phyloP scores from a whole-genome alignment of 2,329 filamentous ascomycete genomes.

The Mollisiaceae sp. region DNA sequence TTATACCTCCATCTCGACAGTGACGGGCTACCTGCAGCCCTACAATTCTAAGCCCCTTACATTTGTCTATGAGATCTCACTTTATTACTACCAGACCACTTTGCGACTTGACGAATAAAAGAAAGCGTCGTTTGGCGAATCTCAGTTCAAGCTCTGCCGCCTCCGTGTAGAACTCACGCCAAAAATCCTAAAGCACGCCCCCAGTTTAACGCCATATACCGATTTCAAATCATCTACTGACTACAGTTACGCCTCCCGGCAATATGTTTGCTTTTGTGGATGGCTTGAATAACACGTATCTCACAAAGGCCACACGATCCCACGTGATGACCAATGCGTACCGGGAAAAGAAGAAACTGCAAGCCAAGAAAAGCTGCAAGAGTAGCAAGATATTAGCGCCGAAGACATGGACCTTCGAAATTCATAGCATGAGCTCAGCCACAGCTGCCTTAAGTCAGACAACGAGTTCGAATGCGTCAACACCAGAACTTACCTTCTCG shows the following conservation, averaged over 20 bases:
- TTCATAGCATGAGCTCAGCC: not conserved
- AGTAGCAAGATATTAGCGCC: not conserved
- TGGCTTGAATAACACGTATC: slow-evolving; percentile 9
- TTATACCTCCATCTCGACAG: not conserved
- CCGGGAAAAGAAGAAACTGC: slow-evolving; percentile 9
- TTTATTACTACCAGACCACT: not conserved
- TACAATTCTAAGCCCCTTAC: not conserved
- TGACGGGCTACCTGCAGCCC: not conserved
- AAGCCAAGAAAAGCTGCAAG: not conserved
- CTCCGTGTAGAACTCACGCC: not conserved
- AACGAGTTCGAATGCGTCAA: not conserved
- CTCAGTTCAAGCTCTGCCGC: not conserved
- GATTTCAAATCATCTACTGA: not conserved
- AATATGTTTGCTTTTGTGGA: slow-evolving; percentile 5
- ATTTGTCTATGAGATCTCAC: slow-evolving; percentile 3
- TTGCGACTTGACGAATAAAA: not conserved
- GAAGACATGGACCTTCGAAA: slow-evolving; percentile 4
- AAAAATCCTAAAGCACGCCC: not conserved
- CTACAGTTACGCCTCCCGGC: not conserved
- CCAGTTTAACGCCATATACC: not conserved
- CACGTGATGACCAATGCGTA: slow-evolving; percentile 14
- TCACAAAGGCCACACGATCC: not conserved
- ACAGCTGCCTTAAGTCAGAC: not conserved
- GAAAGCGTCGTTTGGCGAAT: not conserved
- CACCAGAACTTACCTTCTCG: slow-evolving; percentile 1